Base-by-base conservation (phyloP, 345 rosid species). In the Leavenworthia alabamica region DNA sequence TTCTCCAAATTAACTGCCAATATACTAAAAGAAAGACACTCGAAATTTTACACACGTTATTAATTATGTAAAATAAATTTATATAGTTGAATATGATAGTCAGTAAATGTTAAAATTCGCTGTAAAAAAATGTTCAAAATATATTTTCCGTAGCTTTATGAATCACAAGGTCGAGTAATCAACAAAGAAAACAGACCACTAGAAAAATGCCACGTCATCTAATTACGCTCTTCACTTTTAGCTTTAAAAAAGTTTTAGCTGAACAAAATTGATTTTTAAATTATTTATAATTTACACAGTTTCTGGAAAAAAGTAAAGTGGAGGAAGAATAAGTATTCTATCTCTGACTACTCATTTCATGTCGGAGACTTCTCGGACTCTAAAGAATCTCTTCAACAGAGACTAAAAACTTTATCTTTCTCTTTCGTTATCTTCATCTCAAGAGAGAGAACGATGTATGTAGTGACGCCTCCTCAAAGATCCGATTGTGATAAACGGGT, bases 401-500 rank as follows among this genome's bases (percentile, higher is more conserved):
- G 43, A 44, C 58, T 53, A 16, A 32, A 37, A 31, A 15, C 46
- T 56, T 20, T 70, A 10, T 54, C 29, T 27, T 7, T 37, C 2
- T 13, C 39, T 57, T 28, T 20, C 59, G 5, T 59, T 40, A 23
- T 56, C 59, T 55, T 56, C 37, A 45, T 56, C 54, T 44, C 22
- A 22, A 44, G 41, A 42, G 26, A 5, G 40, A 49, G 56, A 72
- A 78, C 80, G 75, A 91, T 89, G 98, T 85, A 89, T 49, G 90
- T 81, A 67, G 89, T 82, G 55, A 94, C 87, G 71, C 96, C 90
- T 62, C 89, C 95, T 64, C 86, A 86, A 81, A 54, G 81, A 72
- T 75, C 89, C 70, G 62, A 52, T 46, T 62, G 33, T 57, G 86
- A 77, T 81, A 81, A 62, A 42, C 79, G 76, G 67, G 87, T 86